phyloP scores from a whole-genome alignment of 768 basidiomycete genomes.

The Lactifluus pinguis region DNA sequence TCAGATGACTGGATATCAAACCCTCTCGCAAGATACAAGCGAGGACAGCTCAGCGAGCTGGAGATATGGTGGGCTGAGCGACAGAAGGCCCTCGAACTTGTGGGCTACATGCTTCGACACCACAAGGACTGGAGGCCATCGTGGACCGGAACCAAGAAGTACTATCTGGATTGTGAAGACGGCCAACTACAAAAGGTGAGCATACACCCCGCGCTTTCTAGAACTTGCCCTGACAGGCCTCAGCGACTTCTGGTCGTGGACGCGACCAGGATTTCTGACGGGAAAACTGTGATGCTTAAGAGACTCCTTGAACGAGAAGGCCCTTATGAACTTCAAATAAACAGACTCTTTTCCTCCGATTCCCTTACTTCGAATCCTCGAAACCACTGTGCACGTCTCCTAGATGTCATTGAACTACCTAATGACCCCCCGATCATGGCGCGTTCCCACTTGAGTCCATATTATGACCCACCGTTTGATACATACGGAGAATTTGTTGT shows the following conservation, averaged over 20 bases:
- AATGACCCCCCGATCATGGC: slow-evolving; percentile 13
- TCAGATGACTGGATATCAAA: too few relatives aligned
- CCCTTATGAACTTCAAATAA: slow-evolving; percentile 8
- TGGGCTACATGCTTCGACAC: too few relatives aligned
- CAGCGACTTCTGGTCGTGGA: neutral
- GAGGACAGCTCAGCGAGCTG: too few relatives aligned
- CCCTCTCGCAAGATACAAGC: too few relatives aligned
- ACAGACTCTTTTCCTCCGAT: neutral
- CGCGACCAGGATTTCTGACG: slow-evolving; percentile 1
- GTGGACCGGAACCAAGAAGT: neutral
- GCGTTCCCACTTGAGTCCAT: slow-evolving; percentile 23
- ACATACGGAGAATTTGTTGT: slow-evolving; percentile 21
- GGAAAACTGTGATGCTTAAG: slow-evolving; percentile 1
- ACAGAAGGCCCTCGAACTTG: too few relatives aligned
- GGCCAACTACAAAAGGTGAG: slow-evolving; percentile 5
- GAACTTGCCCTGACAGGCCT: neutral
- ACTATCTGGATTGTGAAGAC: neutral
- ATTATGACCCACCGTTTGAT: slow-evolving; percentile 21
- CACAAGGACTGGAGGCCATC: neutral
- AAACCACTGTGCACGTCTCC: too few relatives aligned
- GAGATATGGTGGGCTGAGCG: too few relatives aligned
- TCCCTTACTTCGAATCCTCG: too few relatives aligned
- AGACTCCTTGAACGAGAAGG: neutral
- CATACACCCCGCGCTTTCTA: neutral
- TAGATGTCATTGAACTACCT: neutral